Evolutionary conservation across 345 rosid species (phyloP).

Genomic region (Aurinia saxatilis): DNA sequence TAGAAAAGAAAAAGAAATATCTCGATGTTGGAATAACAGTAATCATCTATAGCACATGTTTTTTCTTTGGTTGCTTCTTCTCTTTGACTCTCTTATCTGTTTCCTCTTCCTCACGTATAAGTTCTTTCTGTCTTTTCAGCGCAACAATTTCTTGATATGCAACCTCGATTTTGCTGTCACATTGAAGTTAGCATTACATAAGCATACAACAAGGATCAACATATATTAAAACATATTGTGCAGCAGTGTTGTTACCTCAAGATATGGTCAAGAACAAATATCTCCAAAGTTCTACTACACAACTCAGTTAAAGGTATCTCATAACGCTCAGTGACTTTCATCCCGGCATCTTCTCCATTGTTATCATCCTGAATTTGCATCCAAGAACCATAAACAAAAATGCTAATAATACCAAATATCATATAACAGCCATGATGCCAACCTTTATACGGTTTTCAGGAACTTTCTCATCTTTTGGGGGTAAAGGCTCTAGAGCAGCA

Average conservation of each 20-base stretch:
- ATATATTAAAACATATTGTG: not conserved
- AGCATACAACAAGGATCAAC: not conserved
- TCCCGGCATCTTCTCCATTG: constrained; percentile 77
- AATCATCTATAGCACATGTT: too few species aligned
- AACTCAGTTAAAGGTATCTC: constrained; percentile 87
- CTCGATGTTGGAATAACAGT: too few species aligned
- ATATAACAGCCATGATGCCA: constrained; percentile 13
- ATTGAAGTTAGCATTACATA: constrained; percentile 5
- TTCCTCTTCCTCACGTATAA: constrained; percentile 97
- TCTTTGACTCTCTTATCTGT: constrained; percentile 60
- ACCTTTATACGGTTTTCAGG: constrained; percentile 92
- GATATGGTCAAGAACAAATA: constrained; percentile 87
- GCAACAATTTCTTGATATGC: constrained; percentile 98
- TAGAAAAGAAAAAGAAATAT: too few species aligned
- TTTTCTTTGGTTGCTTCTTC: constrained; percentile 89
- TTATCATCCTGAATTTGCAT: constrained; percentile 57
- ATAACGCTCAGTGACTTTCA: constrained; percentile 73
- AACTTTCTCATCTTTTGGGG: constrained; percentile 89
- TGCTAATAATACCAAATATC: not conserved
- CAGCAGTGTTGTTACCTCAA: constrained; percentile 67
- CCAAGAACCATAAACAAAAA: not conserved
- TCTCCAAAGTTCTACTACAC: constrained; percentile 95
- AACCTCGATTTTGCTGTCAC: constrained; percentile 85
- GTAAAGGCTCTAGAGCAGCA: constrained; percentile 79
- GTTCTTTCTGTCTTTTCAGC: constrained; percentile 92